phyloP scores from a whole-genome alignment of 176 grass and related monocot species.

The Avena insularis region DNA sequence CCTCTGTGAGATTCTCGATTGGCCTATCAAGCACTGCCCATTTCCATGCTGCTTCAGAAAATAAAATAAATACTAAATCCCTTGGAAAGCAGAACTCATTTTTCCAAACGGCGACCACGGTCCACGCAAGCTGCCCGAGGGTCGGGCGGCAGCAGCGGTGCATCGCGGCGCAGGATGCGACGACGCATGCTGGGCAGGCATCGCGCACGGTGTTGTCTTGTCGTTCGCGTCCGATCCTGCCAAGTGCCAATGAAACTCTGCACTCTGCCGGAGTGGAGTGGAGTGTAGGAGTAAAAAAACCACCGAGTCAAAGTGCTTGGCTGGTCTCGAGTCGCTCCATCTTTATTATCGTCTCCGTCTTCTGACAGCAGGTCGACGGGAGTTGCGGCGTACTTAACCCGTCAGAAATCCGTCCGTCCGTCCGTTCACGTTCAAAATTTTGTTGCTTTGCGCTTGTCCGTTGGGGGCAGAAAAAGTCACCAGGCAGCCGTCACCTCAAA shows the following conservation, averaged over 20 bases:
- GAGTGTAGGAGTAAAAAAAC: neutral
- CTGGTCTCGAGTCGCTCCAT: neutral
- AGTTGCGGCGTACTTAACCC: neutral
- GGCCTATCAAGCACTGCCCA: neutral
- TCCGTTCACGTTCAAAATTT: too few species aligned
- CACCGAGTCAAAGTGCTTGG: neutral
- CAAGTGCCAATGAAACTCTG: neutral
- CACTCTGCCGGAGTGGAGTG: neutral
- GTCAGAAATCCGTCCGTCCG: too few species aligned
- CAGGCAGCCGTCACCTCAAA: too few species aligned
- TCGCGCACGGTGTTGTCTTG: conserved; percentile 3
- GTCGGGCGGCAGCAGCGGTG: neutral
- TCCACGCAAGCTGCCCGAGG: neutral
- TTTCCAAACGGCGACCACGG: neutral
- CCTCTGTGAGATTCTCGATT: neutral
- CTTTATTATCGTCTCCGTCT: neutral
- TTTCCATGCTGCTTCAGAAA: neutral
- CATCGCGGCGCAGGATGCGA: neutral
- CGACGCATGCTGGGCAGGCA: neutral
- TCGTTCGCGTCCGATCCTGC: neutral
- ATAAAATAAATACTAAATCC: neutral
- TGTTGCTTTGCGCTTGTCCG: too few species aligned
- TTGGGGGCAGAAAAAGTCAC: too few species aligned
- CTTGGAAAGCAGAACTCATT: neutral
- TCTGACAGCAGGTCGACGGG: neutral